Evolutionary conservation across 805 yeast genomes (phyloP).

Genomic region (Kodamaea lidongshanica): DNA sequence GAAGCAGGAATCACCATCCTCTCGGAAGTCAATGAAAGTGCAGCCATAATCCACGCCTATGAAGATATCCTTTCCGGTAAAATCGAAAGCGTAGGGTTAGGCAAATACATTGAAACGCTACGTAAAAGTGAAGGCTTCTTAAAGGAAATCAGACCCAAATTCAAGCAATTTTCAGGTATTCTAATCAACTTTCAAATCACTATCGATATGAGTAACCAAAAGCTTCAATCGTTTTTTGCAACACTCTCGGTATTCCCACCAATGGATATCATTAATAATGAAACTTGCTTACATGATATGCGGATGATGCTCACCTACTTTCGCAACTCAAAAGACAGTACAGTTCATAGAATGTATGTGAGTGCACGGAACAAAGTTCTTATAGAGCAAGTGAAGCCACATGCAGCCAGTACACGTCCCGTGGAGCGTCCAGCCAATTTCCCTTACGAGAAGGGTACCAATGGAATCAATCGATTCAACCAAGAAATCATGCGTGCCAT

Average conservation of each 20-base stretch:
- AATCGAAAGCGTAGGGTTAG: constrained; percentile 36
- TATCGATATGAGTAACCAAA: constrained; percentile 51
- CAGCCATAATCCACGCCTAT: constrained; percentile 37
- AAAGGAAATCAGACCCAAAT: constrained; percentile 35
- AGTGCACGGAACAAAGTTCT: constrained; percentile 27
- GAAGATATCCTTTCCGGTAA: constrained; percentile 31
- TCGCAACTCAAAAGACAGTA: constrained; percentile 7
- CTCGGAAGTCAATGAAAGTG: constrained; percentile 48
- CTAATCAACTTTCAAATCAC: constrained; percentile 52
- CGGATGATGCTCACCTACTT: constrained; percentile 10
- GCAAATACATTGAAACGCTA: constrained; percentile 27
- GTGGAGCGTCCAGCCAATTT: constrained; percentile 26
- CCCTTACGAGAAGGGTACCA: constrained; percentile 57
- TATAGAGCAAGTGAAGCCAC: constrained; percentile 36
- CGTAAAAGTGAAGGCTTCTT: constrained; percentile 41
- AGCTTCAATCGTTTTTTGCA: constrained; percentile 46
- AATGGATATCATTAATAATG: constrained; percentile 10
- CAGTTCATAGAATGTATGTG: constrained; percentile 12
- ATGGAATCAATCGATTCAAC: constrained; percentile 50
- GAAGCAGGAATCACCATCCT: constrained; percentile 48
- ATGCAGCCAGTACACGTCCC: constrained; percentile 43
- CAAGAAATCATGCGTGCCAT: constrained; percentile 46
- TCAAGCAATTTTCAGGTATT: constrained; percentile 61
- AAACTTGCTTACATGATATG: constrained; percentile 15
- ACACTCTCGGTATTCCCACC: constrained; percentile 39